These are phyloP conservation scores for Aspergillus ostianus DNA, from an alignment of 495 filamentous ascomycete genomes.

Conservation along the genomic window DNA sequence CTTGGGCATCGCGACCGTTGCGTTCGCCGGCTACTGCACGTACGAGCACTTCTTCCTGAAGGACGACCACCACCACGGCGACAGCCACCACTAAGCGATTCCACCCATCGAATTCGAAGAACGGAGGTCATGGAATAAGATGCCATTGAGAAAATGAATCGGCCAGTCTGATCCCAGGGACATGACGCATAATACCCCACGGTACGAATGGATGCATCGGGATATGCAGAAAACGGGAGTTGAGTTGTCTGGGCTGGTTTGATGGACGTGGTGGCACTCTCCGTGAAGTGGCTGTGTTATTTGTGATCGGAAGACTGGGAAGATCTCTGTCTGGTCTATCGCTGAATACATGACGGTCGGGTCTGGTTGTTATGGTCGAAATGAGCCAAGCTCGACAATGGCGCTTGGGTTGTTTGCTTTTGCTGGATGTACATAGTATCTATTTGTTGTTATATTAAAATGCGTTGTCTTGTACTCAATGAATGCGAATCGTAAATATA, in stretches of 20 bases:
- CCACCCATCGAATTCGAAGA: constrained; percentile 9
- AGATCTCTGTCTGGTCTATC: not conserved
- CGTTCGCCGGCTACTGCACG: constrained; percentile 82
- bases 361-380: constrained; percentile 9
- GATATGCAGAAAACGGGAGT: not conserved
- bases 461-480: constrained; percentile 18
- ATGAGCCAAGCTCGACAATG: constrained; percentile 24
- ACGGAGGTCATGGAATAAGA: not conserved
- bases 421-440: constrained; percentile 45
- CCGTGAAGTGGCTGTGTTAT: not conserved
- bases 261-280: not conserved
- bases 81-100: constrained; percentile 41
- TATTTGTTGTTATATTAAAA: constrained; percentile 37
- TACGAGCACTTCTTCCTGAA: constrained; percentile 86
- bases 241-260: not conserved
- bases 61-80: constrained; percentile 67
- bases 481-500: not conserved
- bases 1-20: constrained; percentile 84
- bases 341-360: not conserved
- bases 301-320: not conserved
- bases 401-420: constrained; percentile 38
- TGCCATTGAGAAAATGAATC: not conserved
- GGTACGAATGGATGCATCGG: not conserved
- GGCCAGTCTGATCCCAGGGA: not conserved
- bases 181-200: not conserved